These are phyloP conservation scores for Cercospora beticola DNA, from an alignment of 2,329 filamentous ascomycete genomes.

Conservation along the genomic window DNA sequence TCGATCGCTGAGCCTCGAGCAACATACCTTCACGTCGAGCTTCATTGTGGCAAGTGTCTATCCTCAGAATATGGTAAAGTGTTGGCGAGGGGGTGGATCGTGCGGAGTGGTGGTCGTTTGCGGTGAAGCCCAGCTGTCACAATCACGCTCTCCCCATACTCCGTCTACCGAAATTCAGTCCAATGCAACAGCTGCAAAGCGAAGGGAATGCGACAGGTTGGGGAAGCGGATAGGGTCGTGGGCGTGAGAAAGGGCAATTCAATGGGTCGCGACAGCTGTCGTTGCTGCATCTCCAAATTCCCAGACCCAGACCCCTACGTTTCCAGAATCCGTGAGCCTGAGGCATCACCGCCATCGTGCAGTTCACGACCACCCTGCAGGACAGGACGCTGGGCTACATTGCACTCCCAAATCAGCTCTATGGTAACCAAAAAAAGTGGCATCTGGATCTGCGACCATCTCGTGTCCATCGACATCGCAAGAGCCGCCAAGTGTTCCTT, in stretches of 20 bases:
- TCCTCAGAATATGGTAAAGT: slow-evolving; percentile 12
- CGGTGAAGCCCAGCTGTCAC: slow-evolving; percentile 15
- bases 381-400: too few species aligned
- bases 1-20: slow-evolving; percentile 18
- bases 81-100: not conserved
- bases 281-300: slow-evolving; percentile 2
- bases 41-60: slow-evolving; percentile 48
- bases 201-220: not conserved
- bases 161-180: not conserved
- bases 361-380: not conserved
- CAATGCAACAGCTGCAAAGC: not conserved
- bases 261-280: slow-evolving; percentile 5
- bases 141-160: slow-evolving; percentile 3
- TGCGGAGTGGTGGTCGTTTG: not conserved
- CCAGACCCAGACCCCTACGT: slow-evolving; percentile 3
- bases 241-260: not conserved
- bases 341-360: not conserved
- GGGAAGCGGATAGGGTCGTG: not conserved
- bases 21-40: slow-evolving; percentile 58
- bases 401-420: too few species aligned
- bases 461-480: not conserved
- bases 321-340: not conserved
- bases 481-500: not conserved
- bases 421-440: too few species aligned
- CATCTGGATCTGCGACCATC: not conserved